Conservation (phyloP, 257 asterid genomes). For the Nicotiana undulata region DNA sequence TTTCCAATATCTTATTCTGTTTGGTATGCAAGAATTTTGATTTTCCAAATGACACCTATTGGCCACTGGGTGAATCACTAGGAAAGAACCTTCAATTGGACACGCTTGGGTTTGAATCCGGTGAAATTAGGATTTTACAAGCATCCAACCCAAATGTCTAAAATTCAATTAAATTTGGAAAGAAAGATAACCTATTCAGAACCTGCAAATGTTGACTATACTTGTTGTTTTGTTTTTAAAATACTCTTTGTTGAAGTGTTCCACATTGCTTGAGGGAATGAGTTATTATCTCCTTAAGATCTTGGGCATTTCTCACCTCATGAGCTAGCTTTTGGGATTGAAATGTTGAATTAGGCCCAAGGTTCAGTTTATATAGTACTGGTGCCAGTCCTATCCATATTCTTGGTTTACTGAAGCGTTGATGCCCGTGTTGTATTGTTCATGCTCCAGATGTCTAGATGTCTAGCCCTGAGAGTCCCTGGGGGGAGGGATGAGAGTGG, state of each 20-base stretch:
- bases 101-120: not conserved
- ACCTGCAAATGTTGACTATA: not conserved
- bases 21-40: not conserved
- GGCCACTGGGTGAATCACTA: not conserved
- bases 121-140: not conserved
- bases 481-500: not conserved
- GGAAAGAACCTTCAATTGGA: not conserved
- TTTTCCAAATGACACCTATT: not conserved
- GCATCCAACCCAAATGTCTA: not conserved
- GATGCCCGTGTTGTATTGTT: not conserved
- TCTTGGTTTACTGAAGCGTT: not conserved
- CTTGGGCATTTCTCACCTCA: not conserved
- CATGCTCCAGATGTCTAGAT: not conserved
- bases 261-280: not conserved
- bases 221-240: too few species aligned
- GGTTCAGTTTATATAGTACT: not conserved
- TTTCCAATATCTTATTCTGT: not conserved
- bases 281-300: not conserved
- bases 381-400: not conserved
- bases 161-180: not conserved
- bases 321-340: not conserved
- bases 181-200: not conserved
- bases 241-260: not conserved
- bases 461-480: not conserved
- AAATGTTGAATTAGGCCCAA: not conserved